Conservation (phyloP, 2,329 filamentous ascomycete species). For the Pseudogymnoascus sp. region DNA sequence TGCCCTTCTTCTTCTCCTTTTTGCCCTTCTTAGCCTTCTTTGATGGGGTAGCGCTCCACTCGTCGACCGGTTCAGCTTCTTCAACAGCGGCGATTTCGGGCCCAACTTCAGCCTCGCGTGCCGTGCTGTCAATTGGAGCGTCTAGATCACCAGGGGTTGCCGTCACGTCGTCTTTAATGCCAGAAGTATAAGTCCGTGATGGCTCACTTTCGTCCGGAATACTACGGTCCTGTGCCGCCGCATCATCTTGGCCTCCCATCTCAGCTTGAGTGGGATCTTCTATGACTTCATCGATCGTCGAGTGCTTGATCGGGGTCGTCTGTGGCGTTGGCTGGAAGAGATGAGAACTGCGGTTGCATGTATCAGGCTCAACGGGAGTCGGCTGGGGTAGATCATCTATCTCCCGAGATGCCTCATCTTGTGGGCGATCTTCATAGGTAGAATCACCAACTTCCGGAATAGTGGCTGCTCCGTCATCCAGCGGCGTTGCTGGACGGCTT, state of each 20-base stretch:
- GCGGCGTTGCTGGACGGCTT: neutral
- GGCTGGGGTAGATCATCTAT: constrained; percentile 27
- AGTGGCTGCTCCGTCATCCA: neutral
- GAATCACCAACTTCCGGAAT: neutral
- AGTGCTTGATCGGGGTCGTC: constrained; percentile 11
- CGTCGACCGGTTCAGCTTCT: neutral
- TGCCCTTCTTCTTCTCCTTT: constrained; percentile 23
- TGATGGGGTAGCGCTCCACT: constrained; percentile 3
- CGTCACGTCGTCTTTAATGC: neutral
- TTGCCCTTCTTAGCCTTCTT: constrained; percentile 27
- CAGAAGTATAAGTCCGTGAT: neutral
- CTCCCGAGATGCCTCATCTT: neutral
- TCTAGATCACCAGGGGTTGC: neutral
- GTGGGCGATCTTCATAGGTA: neutral
- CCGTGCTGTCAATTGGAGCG: neutral
- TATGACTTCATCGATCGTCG: neutral
- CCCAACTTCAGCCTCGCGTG: neutral
- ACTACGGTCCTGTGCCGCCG: neutral
- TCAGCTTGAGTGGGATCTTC: constrained; percentile 13
- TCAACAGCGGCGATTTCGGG: neutral
- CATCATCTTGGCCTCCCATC: neutral
- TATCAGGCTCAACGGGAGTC: constrained; percentile 33
- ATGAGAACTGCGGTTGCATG: constrained; percentile 37
- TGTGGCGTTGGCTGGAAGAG: constrained; percentile 33
- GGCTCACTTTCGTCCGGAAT: too few species aligned